Percentiles rank a stretch among this genome's conserved stretches.
Evolutionary conservation across 179 eudicot genomes (phyloP).

Genomic region (Kewa caespitosa): DNA sequence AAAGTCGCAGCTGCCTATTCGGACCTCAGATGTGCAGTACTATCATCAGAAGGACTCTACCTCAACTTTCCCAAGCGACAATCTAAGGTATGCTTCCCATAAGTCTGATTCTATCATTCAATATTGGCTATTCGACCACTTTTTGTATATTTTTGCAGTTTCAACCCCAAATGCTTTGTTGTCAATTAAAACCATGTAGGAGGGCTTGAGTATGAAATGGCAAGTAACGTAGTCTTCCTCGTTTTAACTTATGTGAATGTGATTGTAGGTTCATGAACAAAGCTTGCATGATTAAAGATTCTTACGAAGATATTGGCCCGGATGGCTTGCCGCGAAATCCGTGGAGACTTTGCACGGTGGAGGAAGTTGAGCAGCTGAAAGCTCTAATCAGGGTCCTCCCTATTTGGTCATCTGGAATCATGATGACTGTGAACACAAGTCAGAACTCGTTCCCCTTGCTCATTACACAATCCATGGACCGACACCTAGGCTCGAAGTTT

Average conservation of each 20-base stretch:
- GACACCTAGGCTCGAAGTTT: conserved; percentile 62
- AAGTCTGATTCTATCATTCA: background rate
- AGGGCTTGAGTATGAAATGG: too few relatives aligned
- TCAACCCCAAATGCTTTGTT: too few relatives aligned
- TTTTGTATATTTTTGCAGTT: too few relatives aligned
- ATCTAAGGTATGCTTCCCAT: conserved; percentile 39
- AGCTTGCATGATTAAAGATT: conserved; percentile 64
- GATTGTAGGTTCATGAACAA: conserved; percentile 65
- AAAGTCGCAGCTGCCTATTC: conserved; percentile 33
- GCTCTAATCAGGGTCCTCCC: conserved; percentile 63
- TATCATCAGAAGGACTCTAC: conserved; percentile 39
- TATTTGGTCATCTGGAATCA: conserved; percentile 68
- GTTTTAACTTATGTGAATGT: background rate
- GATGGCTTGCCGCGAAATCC: conserved; percentile 50
- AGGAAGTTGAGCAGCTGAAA: conserved; percentile 77
- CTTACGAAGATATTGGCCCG: conserved; percentile 48
- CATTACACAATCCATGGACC: conserved; percentile 72
- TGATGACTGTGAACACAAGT: conserved; percentile 56
- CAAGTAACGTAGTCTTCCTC: too few relatives aligned
- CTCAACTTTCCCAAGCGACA: conserved; percentile 44
- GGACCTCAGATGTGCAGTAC: conserved; percentile 37
- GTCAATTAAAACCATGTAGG: too few relatives aligned
- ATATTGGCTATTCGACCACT: too few relatives aligned
- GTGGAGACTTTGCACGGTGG: conserved; percentile 70
- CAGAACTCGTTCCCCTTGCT: conserved; percentile 53